A percentile compares a stretch with the other conserved stretches of the same genome.
phyloP scores from a whole-genome alignment of 306 rosid genomes.

The Prosopis cineraria region DNA sequence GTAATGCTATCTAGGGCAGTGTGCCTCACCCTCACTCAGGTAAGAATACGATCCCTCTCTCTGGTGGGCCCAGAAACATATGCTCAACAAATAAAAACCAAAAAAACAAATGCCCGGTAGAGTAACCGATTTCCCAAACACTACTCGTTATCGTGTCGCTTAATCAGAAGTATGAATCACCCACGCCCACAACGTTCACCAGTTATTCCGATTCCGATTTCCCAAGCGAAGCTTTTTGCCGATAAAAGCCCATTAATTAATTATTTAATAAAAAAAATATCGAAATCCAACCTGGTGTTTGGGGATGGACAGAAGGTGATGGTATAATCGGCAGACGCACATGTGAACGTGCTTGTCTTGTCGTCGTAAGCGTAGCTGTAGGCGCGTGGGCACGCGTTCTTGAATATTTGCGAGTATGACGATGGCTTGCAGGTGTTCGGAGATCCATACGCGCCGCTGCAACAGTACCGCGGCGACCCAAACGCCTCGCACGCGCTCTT shows the following conservation, averaged over 20 bases:
- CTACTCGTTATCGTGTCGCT: background rate
- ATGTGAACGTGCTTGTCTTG: conserved; percentile 76
- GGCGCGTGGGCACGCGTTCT: conserved; percentile 86
- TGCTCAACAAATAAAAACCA: background rate
- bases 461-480: conserved; percentile 65
- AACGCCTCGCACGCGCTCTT: conserved; percentile 92
- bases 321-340: conserved; percentile 64
- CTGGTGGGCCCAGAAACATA: background rate
- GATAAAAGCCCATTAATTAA: background rate
- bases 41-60: background rate
- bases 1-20: background rate
- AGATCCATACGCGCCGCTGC: conserved; percentile 63
- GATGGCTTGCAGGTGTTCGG: conserved; percentile 80
- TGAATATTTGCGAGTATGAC: conserved; percentile 66
- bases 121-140: no score
- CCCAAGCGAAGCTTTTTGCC: background rate
- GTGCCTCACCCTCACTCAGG: background rate
- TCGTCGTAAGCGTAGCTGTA: conserved; percentile 94
- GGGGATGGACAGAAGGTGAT: conserved; percentile 83
- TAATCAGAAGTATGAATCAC: background rate
- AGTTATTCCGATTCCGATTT: background rate
- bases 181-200: background rate
- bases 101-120: background rate
- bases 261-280: background rate
- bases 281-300: conserved; percentile 44